Conservation (phyloP, 2,329 filamentous ascomycete species). For the Microsporum ferrugineum region DNA sequence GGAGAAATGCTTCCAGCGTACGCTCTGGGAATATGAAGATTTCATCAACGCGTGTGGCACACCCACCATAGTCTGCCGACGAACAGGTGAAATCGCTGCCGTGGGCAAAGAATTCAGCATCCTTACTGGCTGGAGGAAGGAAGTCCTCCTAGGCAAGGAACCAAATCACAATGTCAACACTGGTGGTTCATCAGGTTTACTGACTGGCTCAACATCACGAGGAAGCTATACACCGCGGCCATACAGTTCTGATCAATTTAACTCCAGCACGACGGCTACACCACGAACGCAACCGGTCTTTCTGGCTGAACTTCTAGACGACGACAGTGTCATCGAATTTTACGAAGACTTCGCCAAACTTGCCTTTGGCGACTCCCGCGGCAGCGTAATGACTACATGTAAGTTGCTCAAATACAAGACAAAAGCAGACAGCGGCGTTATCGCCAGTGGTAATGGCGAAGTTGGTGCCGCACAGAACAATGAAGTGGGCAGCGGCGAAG, state of each 20-base stretch:
- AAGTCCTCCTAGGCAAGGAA: constrained; percentile 76
- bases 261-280: constrained; percentile 25
- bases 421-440: constrained; percentile 44
- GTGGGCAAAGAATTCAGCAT: constrained; percentile 97
- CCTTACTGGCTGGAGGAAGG: constrained; percentile 85
- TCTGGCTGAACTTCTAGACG: constrained; percentile 82
- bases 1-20: constrained; percentile 93
- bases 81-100: constrained; percentile 87
- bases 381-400: constrained; percentile 70
- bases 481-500: constrained; percentile 18
- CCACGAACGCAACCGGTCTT: constrained; percentile 64
- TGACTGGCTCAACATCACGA: constrained; percentile 33
- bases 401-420: constrained; percentile 84
- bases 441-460: constrained; percentile 27
- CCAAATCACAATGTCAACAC: constrained; percentile 79
- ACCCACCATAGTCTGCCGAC: constrained; percentile 80
- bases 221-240: constrained; percentile 41
- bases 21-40: constrained; percentile 83
- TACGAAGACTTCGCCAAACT: constrained; percentile 91
- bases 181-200: constrained; percentile 38
- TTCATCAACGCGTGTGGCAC: constrained; percentile 81
- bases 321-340: constrained; percentile 85
- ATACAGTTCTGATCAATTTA: constrained; percentile 22
- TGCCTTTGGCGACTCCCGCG: constrained; percentile 81
- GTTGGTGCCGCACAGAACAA: background rate